phyloP scores from a whole-genome alignment of 768 basidiomycete genomes.

The Coprinellus aureogranulatus region DNA sequence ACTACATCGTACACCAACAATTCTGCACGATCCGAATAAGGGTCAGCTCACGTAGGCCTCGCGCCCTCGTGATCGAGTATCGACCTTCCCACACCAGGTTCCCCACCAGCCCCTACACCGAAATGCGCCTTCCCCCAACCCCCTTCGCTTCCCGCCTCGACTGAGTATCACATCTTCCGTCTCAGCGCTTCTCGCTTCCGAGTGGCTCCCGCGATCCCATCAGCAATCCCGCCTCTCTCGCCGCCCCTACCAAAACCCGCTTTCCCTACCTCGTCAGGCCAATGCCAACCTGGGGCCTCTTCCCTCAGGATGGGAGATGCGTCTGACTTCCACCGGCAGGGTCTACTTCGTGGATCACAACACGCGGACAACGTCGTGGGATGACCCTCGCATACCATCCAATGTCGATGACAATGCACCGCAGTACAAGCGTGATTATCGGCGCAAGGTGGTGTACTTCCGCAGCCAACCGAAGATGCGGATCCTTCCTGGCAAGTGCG shows the following conservation, averaged over 20 bases:
- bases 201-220: too few relatives aligned
- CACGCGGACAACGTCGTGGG: conserved; percentile 87
- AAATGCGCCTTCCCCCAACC: too few relatives aligned
- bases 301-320: conserved; percentile 95
- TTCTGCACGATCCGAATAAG: too few relatives aligned
- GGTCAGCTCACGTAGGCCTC: too few relatives aligned
- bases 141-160: too few relatives aligned
- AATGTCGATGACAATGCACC: conserved; percentile 84
- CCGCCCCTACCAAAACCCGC: conserved; percentile 50
- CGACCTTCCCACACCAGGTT: too few relatives aligned
- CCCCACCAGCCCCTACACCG: too few relatives aligned
- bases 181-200: too few relatives aligned
- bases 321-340: conserved; percentile 76
- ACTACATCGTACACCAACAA: too few relatives aligned
- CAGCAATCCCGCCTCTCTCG: too few relatives aligned
- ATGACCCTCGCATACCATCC: conserved; percentile 84
- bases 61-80: too few relatives aligned
- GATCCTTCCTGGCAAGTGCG: conserved; percentile 74
- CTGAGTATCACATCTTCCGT: too few relatives aligned
- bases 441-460: conserved; percentile 91
- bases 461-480: conserved; percentile 86
- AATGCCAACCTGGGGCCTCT: conserved; percentile 72
- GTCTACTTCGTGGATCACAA: conserved; percentile 95
- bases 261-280: conserved; percentile 41
- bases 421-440: conserved; percentile 94